These are phyloP conservation scores for Penicillium pancosmium DNA, from an alignment of 495 filamentous ascomycete species.

Conservation along the genomic window DNA sequence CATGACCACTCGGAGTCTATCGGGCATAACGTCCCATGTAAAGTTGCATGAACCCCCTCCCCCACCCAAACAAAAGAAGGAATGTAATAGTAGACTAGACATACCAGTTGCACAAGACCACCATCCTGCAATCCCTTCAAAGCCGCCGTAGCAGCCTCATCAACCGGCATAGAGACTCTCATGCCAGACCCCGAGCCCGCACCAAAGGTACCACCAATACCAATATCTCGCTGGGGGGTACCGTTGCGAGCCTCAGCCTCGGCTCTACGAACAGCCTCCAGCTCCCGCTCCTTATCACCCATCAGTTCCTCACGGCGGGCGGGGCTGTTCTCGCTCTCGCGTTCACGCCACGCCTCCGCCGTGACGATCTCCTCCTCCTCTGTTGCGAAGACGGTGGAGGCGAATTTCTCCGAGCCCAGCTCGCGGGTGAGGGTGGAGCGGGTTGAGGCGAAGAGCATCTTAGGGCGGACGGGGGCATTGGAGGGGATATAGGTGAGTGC, in stretches of 20 bases:
- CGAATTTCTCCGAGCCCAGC: constrained; percentile 88
- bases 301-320: constrained; percentile 63
- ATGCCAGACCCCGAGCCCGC: constrained; percentile 55
- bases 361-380: constrained; percentile 69
- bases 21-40: too few relatives aligned
- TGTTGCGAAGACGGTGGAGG: constrained; percentile 74
- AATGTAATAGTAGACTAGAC: constrained; percentile 30
- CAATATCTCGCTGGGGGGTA: constrained; percentile 60
- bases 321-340: constrained; percentile 62
- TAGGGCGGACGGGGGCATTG: constrained; percentile 85
- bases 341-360: constrained; percentile 71
- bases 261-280: constrained; percentile 75
- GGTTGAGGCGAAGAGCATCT: constrained; percentile 94
- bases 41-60: neutral
- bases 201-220: constrained; percentile 61
- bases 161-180: constrained; percentile 65
- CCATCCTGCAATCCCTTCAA: constrained; percentile 60
- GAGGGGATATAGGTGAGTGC: constrained; percentile 91
- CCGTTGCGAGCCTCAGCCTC: constrained; percentile 80
- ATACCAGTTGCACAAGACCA: constrained; percentile 79
- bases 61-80: neutral
- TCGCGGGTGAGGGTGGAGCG: constrained; percentile 81
- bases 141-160: constrained; percentile 67
- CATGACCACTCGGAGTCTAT: neutral
- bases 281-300: constrained; percentile 81